Base-by-base conservation (phyloP, 1,284 basidiomycete genomes). In the Anthracocystis setariae region DNA sequence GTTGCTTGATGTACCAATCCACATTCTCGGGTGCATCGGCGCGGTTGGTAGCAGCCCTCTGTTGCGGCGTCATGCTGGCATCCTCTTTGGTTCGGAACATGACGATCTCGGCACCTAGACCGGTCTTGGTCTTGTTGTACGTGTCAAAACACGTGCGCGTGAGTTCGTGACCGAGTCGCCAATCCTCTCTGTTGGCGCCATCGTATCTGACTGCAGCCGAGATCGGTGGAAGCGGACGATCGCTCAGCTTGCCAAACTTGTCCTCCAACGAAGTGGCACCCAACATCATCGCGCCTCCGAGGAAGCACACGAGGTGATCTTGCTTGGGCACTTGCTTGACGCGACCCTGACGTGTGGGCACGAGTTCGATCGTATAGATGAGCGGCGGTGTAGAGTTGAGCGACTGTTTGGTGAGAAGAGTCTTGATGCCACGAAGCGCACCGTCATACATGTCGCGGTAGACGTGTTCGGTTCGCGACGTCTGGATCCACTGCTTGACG, bases 301-400 rank as follows among this genome's bases (percentile, higher is more conserved):
- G 85, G 88, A 97, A 98, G 84, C 94, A 97, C 1, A 93, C 94
- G 20, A 98, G 88, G 83, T 97, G 94, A 82, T 98, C 94, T 85
- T 98, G 94, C 83, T 96, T 95, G 15, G 91, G 29, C 90, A 1
- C 87, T 85, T 15, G 91, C 85, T 7, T 44, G 25, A 9, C 60
- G 60, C 65, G 54, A 9, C 1, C 0, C 13, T 12, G 29, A 17
- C 62, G 38, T 5, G 58, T 51, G 2, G 71, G 71, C 10, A 46
- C 47, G 5, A 97, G 87, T 82, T 98, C 94, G 46, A 90, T 88
- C 0, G 92, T 95, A 83, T 92, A 94, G 25, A 90, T 86, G 69
- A 94, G 83, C 1, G 88, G 79, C 7, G 77, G 74, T 3, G 53
- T 44, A 10, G 62, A 52, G 38, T 62, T 50, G 5, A 70, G 52